Base-by-base conservation (phyloP, 2,329 filamentous ascomycete genomes). In the Talaromyces verruculosus region DNA sequence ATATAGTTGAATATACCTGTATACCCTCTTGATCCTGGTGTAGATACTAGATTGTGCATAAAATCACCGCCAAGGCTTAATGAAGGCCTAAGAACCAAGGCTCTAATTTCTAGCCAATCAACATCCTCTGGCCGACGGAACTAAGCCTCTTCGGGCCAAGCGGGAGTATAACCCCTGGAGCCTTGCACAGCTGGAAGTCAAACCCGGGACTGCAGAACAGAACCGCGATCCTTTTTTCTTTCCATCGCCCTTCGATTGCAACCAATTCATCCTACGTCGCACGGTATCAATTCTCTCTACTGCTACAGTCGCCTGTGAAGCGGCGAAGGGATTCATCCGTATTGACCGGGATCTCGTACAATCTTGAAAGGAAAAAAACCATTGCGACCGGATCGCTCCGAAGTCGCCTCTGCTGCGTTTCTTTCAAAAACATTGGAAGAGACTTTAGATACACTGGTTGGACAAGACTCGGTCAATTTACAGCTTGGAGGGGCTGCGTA, bases 111-210 rank as follows among this genome's bases (percentile, higher is more conserved):
- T 35, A 13, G 51, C 53, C 53, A 57, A 57, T 57, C 5, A 19
- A 13, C n/a, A 25, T 57, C 33, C 5, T 6, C n/a, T 10, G 0
- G 15, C 1, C 6, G 5, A 25, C 17, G 19, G 33, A 57, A 49
- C 59, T 43, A 62, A 62, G 22, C 64, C 58, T n/a, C 22, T 61
- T 43, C 37, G 5, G 59, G 59, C 17, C 49, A 63, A 62, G 64
- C 37, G 33, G 30, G 47, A 51, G 47, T 49, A 49, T 57, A 45
- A 13, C 57, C 57, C 57, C 57, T 60, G 57, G 57, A 60, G 37
- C 5, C 4, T n/a, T 59, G 35, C 35, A 39, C 37, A 28, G 22
- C 19, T 60, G 57, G 57, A 60, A 43, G 25, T 60, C 57, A 43
- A 30, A 11, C 33, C 57, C 57, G 57, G 57, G 11, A 22, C 57